phyloP scores from a whole-genome alignment of 2,329 filamentous ascomycete genomes.

The Alternaria viburni region DNA sequence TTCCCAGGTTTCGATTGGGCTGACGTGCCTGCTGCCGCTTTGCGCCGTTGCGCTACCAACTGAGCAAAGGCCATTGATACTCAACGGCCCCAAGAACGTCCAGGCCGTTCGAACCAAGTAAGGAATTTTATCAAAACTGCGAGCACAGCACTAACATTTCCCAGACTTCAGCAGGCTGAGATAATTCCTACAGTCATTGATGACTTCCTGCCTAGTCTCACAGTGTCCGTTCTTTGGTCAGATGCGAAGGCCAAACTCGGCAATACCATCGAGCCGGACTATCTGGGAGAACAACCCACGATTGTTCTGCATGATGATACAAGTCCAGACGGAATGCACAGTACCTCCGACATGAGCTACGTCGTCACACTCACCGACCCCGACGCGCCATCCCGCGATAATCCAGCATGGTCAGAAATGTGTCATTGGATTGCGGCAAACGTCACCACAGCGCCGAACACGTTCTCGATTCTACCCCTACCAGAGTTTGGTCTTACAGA shows the following conservation, averaged over 20 bases:
- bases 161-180: slow-evolving; percentile 47
- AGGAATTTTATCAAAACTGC: neutral
- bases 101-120: slow-evolving; percentile 39
- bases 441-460: slow-evolving; percentile 34
- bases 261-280: slow-evolving; percentile 58
- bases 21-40: slow-evolving; percentile 28
- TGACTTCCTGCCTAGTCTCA: slow-evolving; percentile 63
- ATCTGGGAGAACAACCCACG: slow-evolving; percentile 51
- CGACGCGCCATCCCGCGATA: slow-evolving; percentile 61
- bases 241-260: slow-evolving; percentile 54
- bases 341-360: slow-evolving; percentile 48
- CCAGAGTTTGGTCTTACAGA: slow-evolving; percentile 25
- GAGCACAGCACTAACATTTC: neutral
- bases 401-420: slow-evolving; percentile 64
- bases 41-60: slow-evolving; percentile 28
- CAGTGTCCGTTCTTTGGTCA: slow-evolving; percentile 58
- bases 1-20: slow-evolving; percentile 5
- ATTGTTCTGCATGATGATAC: slow-evolving; percentile 48
- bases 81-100: slow-evolving; percentile 21
- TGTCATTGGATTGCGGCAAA: slow-evolving; percentile 62
- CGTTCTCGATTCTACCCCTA: slow-evolving; percentile 34
- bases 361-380: slow-evolving; percentile 63
- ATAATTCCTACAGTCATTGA: slow-evolving; percentile 61
- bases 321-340: slow-evolving; percentile 20
- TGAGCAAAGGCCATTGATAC: slow-evolving; percentile 35